phyloP scores from a whole-genome alignment of 106 monocot genomes.

The Alisma plantagoaquatica region DNA sequence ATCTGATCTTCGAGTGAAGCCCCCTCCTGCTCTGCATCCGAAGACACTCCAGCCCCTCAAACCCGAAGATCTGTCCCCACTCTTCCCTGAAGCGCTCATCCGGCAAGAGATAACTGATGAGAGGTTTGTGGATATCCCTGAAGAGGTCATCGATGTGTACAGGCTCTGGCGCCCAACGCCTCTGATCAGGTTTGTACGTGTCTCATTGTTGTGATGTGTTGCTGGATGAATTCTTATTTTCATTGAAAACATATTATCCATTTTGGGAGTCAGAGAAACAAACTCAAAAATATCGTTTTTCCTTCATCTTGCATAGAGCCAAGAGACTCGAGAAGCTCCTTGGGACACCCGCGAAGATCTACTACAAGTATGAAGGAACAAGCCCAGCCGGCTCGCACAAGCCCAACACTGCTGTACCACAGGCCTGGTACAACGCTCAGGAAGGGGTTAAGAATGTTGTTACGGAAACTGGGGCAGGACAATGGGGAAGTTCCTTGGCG shows the following conservation, averaged over 20 bases:
- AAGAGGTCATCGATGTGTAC: slow-evolving; percentile 67
- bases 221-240: neutral
- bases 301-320: slow-evolving; percentile 25
- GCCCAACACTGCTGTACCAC: slow-evolving; percentile 74
- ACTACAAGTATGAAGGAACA: slow-evolving; percentile 90
- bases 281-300: neutral
- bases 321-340: slow-evolving; percentile 69
- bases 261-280: too few species aligned
- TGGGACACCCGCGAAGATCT: slow-evolving; percentile 74
- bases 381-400: slow-evolving; percentile 92
- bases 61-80: slow-evolving; percentile 48
- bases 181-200: slow-evolving; percentile 38
- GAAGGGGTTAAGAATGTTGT: slow-evolving; percentile 72
- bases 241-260: neutral
- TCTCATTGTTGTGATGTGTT: neutral
- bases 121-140: slow-evolving; percentile 58
- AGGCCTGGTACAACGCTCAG: slow-evolving; percentile 70
- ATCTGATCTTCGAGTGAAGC: slow-evolving; percentile 50
- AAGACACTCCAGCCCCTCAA: slow-evolving; percentile 51
- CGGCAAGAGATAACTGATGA: slow-evolving; percentile 59
- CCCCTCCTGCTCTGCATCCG: slow-evolving; percentile 71
- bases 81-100: slow-evolving; percentile 63
- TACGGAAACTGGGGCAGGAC: slow-evolving; percentile 85
- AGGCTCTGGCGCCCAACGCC: slow-evolving; percentile 85
- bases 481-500: slow-evolving; percentile 82